phyloP scores from a whole-genome alignment of 257 asterid species.

The Lantana camara region DNA sequence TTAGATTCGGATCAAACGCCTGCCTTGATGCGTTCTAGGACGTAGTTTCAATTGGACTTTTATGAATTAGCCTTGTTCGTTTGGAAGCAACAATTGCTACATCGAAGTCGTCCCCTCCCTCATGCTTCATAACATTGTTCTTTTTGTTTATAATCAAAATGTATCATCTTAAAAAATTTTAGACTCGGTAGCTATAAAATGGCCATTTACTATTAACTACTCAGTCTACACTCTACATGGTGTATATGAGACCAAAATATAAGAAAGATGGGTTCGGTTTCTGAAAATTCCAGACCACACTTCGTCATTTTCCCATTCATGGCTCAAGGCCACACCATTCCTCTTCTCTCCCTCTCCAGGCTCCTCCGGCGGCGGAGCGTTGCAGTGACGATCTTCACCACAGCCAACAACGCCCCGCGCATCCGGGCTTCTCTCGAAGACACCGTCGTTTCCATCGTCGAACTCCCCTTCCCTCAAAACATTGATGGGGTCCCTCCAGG shows the following conservation, averaged over 20 bases:
- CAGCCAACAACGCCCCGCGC: conserved; percentile 52
- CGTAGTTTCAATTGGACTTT: too few relatives aligned
- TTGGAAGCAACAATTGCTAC: too few relatives aligned
- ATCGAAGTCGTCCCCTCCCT: too few relatives aligned
- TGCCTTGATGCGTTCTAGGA: too few relatives aligned
- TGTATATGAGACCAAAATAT: not conserved
- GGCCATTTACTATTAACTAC: too few relatives aligned
- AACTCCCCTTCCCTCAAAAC: conserved; percentile 62
- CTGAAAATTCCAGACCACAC: conserved; percentile 50
- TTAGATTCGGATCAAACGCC: too few relatives aligned
- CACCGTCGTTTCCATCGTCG: conserved; percentile 37
- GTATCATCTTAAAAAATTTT: too few relatives aligned
- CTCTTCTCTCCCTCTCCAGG: conserved; percentile 70
- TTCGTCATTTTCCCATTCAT: conserved; percentile 71
- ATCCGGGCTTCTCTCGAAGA: conserved; percentile 43
- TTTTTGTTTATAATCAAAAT: too few relatives aligned
- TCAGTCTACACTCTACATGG: too few relatives aligned
- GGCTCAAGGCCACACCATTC: conserved; percentile 76
- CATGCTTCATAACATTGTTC: too few relatives aligned
- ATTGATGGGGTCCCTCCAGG: conserved; percentile 57
- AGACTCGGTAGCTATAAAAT: too few relatives aligned
- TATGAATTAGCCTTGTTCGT: too few relatives aligned
- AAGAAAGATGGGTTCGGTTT: conserved; percentile 45
- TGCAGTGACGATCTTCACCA: conserved; percentile 66
- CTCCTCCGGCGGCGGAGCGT: conserved; percentile 55